Base-by-base conservation (phyloP, 2,329 filamentous ascomycete species). In the Clarireedia sp. region DNA sequence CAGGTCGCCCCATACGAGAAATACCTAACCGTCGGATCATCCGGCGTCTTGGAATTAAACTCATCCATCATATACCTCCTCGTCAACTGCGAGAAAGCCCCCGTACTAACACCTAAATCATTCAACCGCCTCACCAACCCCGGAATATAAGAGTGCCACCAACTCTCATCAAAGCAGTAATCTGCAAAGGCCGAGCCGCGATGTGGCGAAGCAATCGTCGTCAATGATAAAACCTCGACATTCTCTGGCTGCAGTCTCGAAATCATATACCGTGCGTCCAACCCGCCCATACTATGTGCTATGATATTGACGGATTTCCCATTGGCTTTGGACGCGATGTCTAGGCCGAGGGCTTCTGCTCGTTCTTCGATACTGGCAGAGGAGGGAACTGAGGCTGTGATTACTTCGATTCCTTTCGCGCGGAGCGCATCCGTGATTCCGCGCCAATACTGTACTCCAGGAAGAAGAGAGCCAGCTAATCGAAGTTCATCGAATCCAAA, bases 221-320 rank as follows among this genome's bases (percentile, higher is more conserved):
- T 72, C 17, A 72, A 59, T 19, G 67, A 69, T 2, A 71, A 48
- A 46, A 78, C 78, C 72, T 69, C 76, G 70, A 69, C 68, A 23
- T 69, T 66, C 3, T 67, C 60, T 2, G 78, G 78, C 43, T 70
- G 71, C 12, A 84, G 71, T 50, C 74, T 73, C 21, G 81, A 80
- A 52, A 85, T 79, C 81, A 86, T 83, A 68, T 83, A 83, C 46
- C 83, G 74, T 9, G 81, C 78, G 66, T 86, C 83, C 3, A 86
- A 73, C 2, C 83, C 82, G 48, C 83, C 81, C 81, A 85, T 85
- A 62, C 76, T 80, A 71, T 90, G 87, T 41, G 81, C 81, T 19
- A 90, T 76, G 57, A 96, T 87, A 67, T 89, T 89, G 61, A 96
- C 89, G 50, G 84, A 80, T 58, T 71, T 73, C 17, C 74, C 74